Evolutionary conservation across 257 asterid species (phyloP), one percentile per base, ranked within the genome.

Genomic region (Solanum chilense): DNA sequence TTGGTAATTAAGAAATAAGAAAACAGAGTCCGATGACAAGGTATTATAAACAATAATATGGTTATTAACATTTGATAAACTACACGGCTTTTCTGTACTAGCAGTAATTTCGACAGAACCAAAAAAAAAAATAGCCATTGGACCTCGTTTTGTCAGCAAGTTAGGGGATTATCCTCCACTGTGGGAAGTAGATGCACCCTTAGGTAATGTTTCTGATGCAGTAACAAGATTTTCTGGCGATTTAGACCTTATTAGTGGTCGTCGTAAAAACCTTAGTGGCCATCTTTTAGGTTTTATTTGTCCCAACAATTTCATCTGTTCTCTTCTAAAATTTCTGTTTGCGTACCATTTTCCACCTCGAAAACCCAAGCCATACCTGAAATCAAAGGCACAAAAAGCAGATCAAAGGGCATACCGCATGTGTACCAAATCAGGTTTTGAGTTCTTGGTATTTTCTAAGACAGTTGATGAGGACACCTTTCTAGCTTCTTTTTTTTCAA

Each of bases 311-410:
- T 92, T 96, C 98, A 93, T 93, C 89, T 96, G 98, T 87, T 96
- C 97, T 89, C 84, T 92, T 84, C 94, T 83, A 76, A 93, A 90
- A 89, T 88, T 92, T 60, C 94, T 90, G 90, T 90, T 89, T 39
- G 94, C 87, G 29, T 87, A 96, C 98, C 96, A 93, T 86, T 89
- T 93, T 84, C 98, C 98, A 29, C 99, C 94, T 12, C 98, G 95
- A 98, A 98, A 96, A 69, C 99, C 99, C 91, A 95, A 92, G 64
- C 93, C 90, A 49, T 91, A 96, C 89, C 99, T 96, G 93, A 87
- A 92, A 71, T 29, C 75, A 76, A 73, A 42, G 64, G 25, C 52
- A 60, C 33, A 41, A 25, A 58, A n/a, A 60, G 62, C 15, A 78
- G 14, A 77, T 69, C 16, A 49, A 81, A 18, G 44, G 44, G 45